Evolutionary conservation across 2,329 filamentous ascomycete genomes (phyloP).

Genomic region (Alternaria conjuncta): DNA sequence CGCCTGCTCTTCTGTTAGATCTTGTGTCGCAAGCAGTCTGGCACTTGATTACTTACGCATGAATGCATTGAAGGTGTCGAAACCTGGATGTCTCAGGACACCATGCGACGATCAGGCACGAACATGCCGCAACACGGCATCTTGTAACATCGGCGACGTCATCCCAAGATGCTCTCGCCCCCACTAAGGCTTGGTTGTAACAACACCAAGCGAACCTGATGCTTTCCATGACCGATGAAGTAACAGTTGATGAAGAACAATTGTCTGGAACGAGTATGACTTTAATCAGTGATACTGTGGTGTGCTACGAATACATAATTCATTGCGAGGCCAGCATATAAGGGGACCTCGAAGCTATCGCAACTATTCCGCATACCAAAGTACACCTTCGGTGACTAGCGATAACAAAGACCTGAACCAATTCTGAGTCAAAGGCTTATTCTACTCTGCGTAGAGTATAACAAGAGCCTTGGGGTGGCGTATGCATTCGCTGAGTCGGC

Average conservation of each 20-base stretch:
- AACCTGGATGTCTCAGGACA: slow-evolving; percentile 22
- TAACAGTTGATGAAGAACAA: neutral
- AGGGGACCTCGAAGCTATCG: no score
- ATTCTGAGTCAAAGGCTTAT: no score
- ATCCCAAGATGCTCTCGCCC: neutral
- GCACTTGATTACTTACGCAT: neutral
- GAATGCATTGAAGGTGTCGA: slow-evolving; percentile 7
- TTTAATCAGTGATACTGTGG: neutral
- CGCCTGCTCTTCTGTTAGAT: no score
- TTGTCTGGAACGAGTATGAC: neutral
- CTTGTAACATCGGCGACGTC: slow-evolving; percentile 4
- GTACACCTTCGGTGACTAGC: no score
- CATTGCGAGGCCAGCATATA: no score
- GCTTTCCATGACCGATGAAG: neutral
- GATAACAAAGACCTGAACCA: no score
- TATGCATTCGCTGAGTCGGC: neutral
- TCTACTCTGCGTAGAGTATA: no score
- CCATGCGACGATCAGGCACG: slow-evolving; percentile 11
- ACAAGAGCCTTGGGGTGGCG: neutral
- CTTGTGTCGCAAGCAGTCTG: neutral
- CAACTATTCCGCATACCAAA: no score
- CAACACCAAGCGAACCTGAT: neutral
- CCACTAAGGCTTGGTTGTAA: neutral
- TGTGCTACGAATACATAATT: neutral
- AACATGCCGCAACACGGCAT: slow-evolving; percentile 18